A percentile compares a stretch with the other conserved stretches of the same genome.
These are phyloP conservation scores for Auricularia cornea DNA, from an alignment of 768 basidiomycete species.

Conservation along the genomic window DNA sequence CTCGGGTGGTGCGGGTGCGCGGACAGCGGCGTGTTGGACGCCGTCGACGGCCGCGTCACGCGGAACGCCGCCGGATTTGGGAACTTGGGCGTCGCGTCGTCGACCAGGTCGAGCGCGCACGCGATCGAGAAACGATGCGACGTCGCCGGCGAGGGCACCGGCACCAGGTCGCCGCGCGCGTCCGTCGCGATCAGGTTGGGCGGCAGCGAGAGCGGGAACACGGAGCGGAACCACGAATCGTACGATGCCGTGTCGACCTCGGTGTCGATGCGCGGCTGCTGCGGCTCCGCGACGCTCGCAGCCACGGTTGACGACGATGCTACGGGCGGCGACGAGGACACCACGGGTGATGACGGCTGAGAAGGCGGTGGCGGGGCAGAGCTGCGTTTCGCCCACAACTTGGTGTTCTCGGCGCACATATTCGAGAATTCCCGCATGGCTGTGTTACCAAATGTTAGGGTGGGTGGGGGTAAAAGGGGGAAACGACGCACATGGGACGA, in stretches of 20 bases:
- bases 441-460: slow-evolving; percentile 16
- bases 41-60: neutral
- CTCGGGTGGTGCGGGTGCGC: neutral
- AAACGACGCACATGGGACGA: slow-evolving; percentile 57
- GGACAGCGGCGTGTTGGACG: too few relatives aligned
- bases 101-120: neutral
- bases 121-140: neutral
- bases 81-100: neutral
- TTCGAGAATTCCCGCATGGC: slow-evolving; percentile 62
- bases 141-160: neutral
- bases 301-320: slow-evolving; percentile 7
- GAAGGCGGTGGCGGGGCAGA: slow-evolving; percentile 16
- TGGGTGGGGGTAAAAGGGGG: neutral
- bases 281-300: slow-evolving; percentile 12
- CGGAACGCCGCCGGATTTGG: neutral
- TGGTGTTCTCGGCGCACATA: slow-evolving; percentile 62
- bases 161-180: slow-evolving; percentile 18
- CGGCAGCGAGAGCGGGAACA: slow-evolving; percentile 52
- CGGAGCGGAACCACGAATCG: slow-evolving; percentile 30
- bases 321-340: slow-evolving; percentile 4
- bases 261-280: slow-evolving; percentile 28
- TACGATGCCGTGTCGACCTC: neutral
- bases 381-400: slow-evolving; percentile 53
- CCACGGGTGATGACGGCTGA: slow-evolving; percentile 21
- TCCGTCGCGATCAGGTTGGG: slow-evolving; percentile 24